phyloP scores from a whole-genome alignment of 345 rosid genomes.

The Atalantia buxifolia region DNA sequence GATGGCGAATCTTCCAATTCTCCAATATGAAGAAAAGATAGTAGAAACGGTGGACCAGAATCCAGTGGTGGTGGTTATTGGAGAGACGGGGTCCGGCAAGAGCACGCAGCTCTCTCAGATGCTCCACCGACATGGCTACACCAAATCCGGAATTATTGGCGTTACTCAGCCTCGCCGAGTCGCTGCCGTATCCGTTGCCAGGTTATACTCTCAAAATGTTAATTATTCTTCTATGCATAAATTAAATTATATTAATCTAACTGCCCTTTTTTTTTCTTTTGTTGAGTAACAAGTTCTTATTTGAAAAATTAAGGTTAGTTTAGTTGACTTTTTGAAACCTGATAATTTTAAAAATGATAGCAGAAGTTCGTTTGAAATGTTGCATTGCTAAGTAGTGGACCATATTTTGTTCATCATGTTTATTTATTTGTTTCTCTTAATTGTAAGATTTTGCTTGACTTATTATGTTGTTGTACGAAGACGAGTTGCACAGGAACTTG shows the following conservation, averaged over 20 bases:
- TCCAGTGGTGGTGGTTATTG: constrained; percentile 74
- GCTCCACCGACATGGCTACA: constrained; percentile 72
- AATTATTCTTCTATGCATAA: background rate
- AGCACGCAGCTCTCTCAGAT: constrained; percentile 99
- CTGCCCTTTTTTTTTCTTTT: background rate
- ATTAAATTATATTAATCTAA: background rate
- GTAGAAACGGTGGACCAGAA: constrained; percentile 63
- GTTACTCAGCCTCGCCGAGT: constrained; percentile 98
- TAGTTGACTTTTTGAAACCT: background rate
- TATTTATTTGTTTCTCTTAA: background rate
- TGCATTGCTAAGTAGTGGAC: background rate
- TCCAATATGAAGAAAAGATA: constrained; percentile 74
- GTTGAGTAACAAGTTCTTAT: background rate
- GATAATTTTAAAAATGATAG: background rate
- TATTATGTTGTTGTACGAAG: constrained; percentile 27
- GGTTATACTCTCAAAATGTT: constrained; percentile 32
- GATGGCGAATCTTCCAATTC: constrained; percentile 81
- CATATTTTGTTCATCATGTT: background rate
- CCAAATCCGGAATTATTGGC: constrained; percentile 67
- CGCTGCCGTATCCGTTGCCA: constrained; percentile 90
- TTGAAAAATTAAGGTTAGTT: background rate
- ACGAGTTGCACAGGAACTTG: constrained; percentile 93
- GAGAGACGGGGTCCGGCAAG: constrained; percentile 95
- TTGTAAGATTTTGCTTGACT: background rate
- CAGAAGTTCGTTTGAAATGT: background rate